Percentiles rank a stretch among this genome's conserved stretches.
Evolutionary conservation across 2,329 filamentous ascomycete species (phyloP).

Genomic region (Mollisia scopiformis): DNA sequence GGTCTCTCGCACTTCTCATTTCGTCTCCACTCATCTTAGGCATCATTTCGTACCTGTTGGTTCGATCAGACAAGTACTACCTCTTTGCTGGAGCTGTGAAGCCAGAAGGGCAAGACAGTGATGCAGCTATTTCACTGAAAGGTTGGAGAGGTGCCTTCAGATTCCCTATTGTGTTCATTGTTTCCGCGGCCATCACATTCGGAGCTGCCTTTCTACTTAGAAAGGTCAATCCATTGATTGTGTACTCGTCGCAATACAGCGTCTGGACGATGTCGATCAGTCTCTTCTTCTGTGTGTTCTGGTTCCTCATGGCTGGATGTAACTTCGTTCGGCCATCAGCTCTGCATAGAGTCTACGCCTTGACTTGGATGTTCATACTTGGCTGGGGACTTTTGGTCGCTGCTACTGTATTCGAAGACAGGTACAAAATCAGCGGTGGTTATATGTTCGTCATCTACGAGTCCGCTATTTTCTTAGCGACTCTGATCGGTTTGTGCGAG

Average conservation of each 20-base stretch:
- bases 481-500: slow-evolving; percentile 78
- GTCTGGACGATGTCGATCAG: slow-evolving; percentile 89
- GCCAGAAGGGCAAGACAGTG: slow-evolving; percentile 61
- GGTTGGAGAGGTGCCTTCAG: slow-evolving; percentile 85
- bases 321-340: slow-evolving; percentile 83
- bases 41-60: slow-evolving; percentile 68
- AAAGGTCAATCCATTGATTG: slow-evolving; percentile 85
- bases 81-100: slow-evolving; percentile 69
- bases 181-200: slow-evolving; percentile 70
- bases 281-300: slow-evolving; percentile 78
- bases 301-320: slow-evolving; percentile 80
- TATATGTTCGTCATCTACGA: slow-evolving; percentile 86
- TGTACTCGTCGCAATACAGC: slow-evolving; percentile 87
- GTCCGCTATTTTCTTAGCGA: slow-evolving; percentile 72
- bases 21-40: slow-evolving; percentile 76
- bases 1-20: slow-evolving; percentile 82
- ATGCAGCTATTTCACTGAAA: slow-evolving; percentile 64
- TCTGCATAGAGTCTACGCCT: slow-evolving; percentile 77
- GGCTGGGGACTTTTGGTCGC: slow-evolving; percentile 75
- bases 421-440: slow-evolving; percentile 71
- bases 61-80: slow-evolving; percentile 81
- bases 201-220: slow-evolving; percentile 74
- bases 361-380: slow-evolving; percentile 82
- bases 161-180: slow-evolving; percentile 74
- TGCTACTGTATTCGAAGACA: slow-evolving; percentile 76